Evolutionary conservation across 768 basidiomycete species (phyloP).

Genomic region (Kwoniella europaea): DNA sequence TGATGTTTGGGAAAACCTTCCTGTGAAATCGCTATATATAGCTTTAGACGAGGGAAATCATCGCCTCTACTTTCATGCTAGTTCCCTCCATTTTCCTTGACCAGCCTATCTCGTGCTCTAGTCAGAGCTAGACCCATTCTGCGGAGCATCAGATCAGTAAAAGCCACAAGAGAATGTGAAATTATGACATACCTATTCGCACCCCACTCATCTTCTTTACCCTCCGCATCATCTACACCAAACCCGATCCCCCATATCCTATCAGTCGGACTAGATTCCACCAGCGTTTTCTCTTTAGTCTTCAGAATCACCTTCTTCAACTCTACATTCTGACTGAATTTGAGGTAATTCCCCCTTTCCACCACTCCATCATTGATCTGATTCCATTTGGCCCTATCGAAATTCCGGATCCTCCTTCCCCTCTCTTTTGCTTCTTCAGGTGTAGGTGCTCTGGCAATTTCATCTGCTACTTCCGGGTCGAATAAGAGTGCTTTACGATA

Average conservation of each 20-base stretch:
- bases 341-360: constrained; percentile 64
- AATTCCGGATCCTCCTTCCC: constrained; percentile 64
- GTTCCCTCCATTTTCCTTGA: constrained; percentile 2
- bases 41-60: too few species aligned
- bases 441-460: constrained; percentile 60
- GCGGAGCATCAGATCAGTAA: neutral
- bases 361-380: constrained; percentile 63
- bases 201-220: constrained; percentile 63
- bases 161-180: constrained; percentile 51
- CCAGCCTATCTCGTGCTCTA: constrained; percentile 28
- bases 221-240: constrained; percentile 63
- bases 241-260: constrained; percentile 71
- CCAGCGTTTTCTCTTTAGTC: constrained; percentile 68
- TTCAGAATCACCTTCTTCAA: constrained; percentile 61
- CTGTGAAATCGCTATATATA: too few species aligned
- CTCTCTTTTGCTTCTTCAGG: constrained; percentile 64
- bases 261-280: constrained; percentile 73
- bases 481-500: constrained; percentile 68
- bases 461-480: constrained; percentile 61
- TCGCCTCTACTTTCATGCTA: too few species aligned
- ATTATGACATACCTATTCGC: constrained; percentile 65
- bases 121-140: constrained; percentile 41
- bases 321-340: constrained; percentile 64
- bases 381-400: constrained; percentile 64
- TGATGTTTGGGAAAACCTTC: too few species aligned